phyloP scores from a whole-genome alignment of 2,329 filamentous ascomycete genomes.

The Talaromyces sp. region DNA sequence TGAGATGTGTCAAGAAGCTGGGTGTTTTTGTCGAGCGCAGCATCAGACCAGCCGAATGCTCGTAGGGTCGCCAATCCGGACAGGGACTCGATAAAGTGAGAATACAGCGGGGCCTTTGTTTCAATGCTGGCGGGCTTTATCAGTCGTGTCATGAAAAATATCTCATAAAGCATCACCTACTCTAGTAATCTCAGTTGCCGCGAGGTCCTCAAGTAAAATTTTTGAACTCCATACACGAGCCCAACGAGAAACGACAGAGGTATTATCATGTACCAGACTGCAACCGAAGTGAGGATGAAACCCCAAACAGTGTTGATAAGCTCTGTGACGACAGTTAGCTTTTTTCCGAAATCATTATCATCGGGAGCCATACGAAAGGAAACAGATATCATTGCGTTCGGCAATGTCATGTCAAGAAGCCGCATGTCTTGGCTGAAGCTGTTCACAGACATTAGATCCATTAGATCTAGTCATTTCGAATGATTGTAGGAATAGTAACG shows the following conservation, averaged over 20 bases:
- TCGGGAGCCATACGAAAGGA: background rate
- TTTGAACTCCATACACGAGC: constrained; percentile 49
- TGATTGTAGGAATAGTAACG: too few relatives aligned
- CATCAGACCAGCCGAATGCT: constrained; percentile 50
- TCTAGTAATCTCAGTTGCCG: constrained; percentile 57
- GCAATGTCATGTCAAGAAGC: constrained; percentile 41
- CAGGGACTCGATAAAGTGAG: constrained; percentile 53
- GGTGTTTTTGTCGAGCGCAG: constrained; percentile 42
- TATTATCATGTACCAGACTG: constrained; percentile 46
- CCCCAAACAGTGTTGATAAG: constrained; percentile 3
- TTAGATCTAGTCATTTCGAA: too few relatives aligned
- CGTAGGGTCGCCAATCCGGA: constrained; percentile 52
- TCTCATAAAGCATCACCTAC: too few relatives aligned
- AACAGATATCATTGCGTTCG: too few relatives aligned
- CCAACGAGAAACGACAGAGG: constrained; percentile 46
- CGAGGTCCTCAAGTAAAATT: constrained; percentile 56
- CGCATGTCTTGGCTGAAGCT: constrained; percentile 41
- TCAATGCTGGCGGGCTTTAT: too few relatives aligned
- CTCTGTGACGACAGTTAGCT: background rate
- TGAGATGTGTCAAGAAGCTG: constrained; percentile 48
- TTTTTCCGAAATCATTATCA: background rate
- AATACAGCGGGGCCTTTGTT: constrained; percentile 55
- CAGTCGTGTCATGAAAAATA: too few relatives aligned
- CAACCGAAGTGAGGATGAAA: too few relatives aligned
- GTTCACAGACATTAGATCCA: constrained; percentile 20